Percentiles rank a stretch among this genome's conserved stretches.
phyloP scores from a whole-genome alignment of 2,329 filamentous ascomycete genomes.

The Xylariaceae sp. region DNA sequence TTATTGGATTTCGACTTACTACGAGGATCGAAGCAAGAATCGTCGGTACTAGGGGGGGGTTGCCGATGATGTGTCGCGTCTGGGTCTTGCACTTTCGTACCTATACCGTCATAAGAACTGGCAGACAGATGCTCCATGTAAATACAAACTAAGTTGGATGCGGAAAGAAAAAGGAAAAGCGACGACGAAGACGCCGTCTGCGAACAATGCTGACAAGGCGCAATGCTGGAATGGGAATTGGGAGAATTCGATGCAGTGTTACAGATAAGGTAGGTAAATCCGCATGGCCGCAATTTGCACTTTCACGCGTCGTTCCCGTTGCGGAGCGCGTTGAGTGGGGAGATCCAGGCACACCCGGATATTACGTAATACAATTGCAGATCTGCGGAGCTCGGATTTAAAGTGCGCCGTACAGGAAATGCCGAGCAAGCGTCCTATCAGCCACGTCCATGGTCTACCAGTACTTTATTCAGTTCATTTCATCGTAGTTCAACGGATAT shows the following conservation, averaged over 20 bases:
- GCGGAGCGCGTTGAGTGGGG: constrained; percentile 22
- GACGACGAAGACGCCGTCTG: background rate
- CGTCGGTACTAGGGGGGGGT: constrained; percentile 36
- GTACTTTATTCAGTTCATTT: no score
- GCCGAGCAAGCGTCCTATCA: no score
- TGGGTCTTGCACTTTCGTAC: constrained; percentile 31
- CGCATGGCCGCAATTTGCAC: background rate
- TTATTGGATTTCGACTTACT: constrained; percentile 30
- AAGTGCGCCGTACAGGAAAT: no score
- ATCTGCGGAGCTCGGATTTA: no score
- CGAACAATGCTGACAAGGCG: background rate
- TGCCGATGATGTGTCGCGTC: constrained; percentile 43
- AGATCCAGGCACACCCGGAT: background rate
- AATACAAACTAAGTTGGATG: constrained; percentile 1
- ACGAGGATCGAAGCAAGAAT: constrained; percentile 38
- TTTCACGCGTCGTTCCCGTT: constrained; percentile 12
- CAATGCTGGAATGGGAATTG: background rate
- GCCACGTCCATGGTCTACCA: no score
- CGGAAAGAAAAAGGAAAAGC: constrained; percentile 11
- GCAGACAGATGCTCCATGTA: constrained; percentile 31
- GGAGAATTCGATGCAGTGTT: no score
- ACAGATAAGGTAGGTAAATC: background rate
- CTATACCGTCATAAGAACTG: constrained; percentile 35
- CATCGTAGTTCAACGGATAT: no score
- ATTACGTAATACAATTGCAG: no score